phyloP scores from a whole-genome alignment of 2,329 filamentous ascomycete genomes.

The Nigrospora oryzae region DNA sequence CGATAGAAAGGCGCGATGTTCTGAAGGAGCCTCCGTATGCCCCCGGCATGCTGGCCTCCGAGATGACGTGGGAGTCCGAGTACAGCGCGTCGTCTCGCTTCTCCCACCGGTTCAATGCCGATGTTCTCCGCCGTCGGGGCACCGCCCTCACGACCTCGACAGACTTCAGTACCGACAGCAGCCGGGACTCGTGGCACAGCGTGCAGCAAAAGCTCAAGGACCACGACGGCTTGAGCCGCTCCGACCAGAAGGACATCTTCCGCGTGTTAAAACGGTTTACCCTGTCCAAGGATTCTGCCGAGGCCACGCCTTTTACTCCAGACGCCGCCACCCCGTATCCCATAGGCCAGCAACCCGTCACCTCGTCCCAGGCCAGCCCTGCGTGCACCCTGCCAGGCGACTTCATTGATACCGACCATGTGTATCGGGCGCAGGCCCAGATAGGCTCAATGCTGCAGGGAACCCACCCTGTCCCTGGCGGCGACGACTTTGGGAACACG shows the following conservation, averaged over 20 bases:
- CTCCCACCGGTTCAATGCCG: not conserved
- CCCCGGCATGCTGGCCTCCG: not conserved
- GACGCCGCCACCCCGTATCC: too few species aligned
- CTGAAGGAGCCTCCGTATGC: not conserved
- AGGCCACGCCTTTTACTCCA: too few species aligned
- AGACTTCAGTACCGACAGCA: conserved; percentile 25
- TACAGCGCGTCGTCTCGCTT: not conserved
- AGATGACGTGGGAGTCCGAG: not conserved
- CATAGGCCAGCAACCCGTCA: not conserved
- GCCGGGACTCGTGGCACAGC: conserved; percentile 15
- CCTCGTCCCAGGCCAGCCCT: conserved; percentile 4
- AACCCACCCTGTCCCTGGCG: conserved; percentile 1
- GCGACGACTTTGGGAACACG: conserved; percentile 44
- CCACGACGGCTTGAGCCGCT: conserved; percentile 7
- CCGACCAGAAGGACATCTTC: conserved; percentile 21
- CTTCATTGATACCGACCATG: conserved; percentile 27
- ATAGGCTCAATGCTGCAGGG: too few species aligned
- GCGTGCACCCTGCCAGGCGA: conserved; percentile 37
- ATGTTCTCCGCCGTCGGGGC: conserved; percentile 19
- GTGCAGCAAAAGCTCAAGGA: conserved; percentile 2
- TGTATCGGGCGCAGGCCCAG: too few species aligned
- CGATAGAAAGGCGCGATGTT: conserved; percentile 9
- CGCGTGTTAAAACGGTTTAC: conserved; percentile 17
- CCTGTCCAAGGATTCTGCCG: conserved; percentile 14
- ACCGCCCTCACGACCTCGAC: conserved; percentile 30